Evolutionary conservation across 2,329 filamentous ascomycete genomes (phyloP).

Genomic region (Lachnum nothofagi): DNA sequence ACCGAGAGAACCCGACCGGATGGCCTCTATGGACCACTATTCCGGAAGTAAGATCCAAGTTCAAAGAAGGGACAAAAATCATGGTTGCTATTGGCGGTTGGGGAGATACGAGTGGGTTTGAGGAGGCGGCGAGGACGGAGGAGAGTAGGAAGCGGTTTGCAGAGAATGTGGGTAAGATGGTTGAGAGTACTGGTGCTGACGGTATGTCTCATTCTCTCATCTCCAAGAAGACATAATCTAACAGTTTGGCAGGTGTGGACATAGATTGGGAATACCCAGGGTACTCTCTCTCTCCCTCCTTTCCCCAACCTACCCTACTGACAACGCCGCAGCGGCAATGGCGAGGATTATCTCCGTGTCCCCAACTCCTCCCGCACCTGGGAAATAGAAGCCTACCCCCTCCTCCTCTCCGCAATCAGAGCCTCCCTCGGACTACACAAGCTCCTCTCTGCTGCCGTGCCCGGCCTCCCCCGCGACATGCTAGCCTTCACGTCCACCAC

Average conservation of each 20-base stretch:
- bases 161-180: slow-evolving; percentile 58
- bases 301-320: not conserved
- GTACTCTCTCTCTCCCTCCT: not conserved
- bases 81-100: slow-evolving; percentile 71
- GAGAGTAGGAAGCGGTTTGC: slow-evolving; percentile 54
- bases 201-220: slow-evolving; percentile 35
- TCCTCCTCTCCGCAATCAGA: slow-evolving; percentile 55
- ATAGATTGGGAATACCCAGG: slow-evolving; percentile 51
- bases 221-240: too few relatives aligned
- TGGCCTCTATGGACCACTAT: slow-evolving; percentile 51
- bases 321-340: slow-evolving; percentile 51
- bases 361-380: slow-evolving; percentile 55
- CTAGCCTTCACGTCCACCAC: slow-evolving; percentile 58
- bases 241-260: slow-evolving; percentile 36
- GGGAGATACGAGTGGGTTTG: slow-evolving; percentile 64
- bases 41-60: slow-evolving; percentile 33
- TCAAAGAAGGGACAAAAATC: slow-evolving; percentile 52
- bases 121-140: slow-evolving; percentile 48
- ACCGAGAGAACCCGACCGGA: slow-evolving; percentile 32
- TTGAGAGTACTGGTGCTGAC: slow-evolving; percentile 58
- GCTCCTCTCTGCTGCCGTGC: slow-evolving; percentile 63
- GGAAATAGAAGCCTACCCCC: slow-evolving; percentile 60
- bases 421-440: slow-evolving; percentile 51
- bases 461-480: slow-evolving; percentile 60
- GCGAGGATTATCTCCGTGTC: slow-evolving; percentile 61